Evolutionary conservation across 495 filamentous ascomycete species (phyloP).

Genomic region (Xylaria acuta): DNA sequence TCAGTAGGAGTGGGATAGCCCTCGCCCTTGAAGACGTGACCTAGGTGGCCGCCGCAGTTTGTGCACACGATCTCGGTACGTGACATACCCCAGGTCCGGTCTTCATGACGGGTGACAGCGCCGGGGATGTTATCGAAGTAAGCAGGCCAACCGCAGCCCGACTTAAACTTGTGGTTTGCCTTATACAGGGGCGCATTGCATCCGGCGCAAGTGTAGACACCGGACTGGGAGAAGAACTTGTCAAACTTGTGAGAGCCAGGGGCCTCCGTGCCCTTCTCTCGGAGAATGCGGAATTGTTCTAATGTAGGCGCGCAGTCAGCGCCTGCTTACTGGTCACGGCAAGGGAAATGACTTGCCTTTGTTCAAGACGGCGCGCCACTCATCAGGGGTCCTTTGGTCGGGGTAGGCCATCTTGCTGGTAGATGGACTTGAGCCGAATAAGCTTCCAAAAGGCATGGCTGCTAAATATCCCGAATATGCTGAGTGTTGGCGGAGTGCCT

Average conservation of each 20-base stretch:
- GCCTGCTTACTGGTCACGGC: neutral
- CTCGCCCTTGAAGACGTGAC: slow-evolving; percentile 98
- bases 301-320: slow-evolving; percentile 11
- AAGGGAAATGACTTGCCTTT: slow-evolving; percentile 61
- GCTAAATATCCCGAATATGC: slow-evolving; percentile 35
- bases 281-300: slow-evolving; percentile 95
- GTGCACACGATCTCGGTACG: slow-evolving; percentile 92
- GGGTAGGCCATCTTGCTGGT: slow-evolving; percentile 76
- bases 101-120: slow-evolving; percentile 80
- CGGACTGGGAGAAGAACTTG: slow-evolving; percentile 75
- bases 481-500: slow-evolving; percentile 23
- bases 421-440: slow-evolving; percentile 70
- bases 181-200: slow-evolving; percentile 89
- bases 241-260: slow-evolving; percentile 83
- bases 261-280: slow-evolving; percentile 88
- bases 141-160: slow-evolving; percentile 96
- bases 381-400: slow-evolving; percentile 75
- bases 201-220: slow-evolving; percentile 84
- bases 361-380: slow-evolving; percentile 86
- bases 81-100: slow-evolving; percentile 79
- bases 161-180: slow-evolving; percentile 91
- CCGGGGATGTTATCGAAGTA: slow-evolving; percentile 95
- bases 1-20: slow-evolving; percentile 89
- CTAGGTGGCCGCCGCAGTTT: slow-evolving; percentile 94
- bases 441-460: slow-evolving; percentile 73